Evolutionary conservation across 1,139 yeast species (phyloP), one percentile per base, ranked within the genome.

Genomic region (Sugiyamaella japonica): DNA sequence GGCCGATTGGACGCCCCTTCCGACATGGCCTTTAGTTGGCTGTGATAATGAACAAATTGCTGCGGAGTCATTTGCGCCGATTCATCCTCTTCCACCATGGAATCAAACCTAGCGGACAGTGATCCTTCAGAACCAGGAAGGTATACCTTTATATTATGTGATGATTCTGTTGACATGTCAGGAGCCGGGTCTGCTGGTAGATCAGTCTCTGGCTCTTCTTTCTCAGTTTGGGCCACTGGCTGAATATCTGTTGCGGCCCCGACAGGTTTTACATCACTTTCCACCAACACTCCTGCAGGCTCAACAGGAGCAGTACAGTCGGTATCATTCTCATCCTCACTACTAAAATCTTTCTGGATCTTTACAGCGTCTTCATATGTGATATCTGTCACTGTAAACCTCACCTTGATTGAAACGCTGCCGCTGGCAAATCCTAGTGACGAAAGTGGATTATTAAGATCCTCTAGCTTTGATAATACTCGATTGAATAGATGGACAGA

Each of bases 1-100:
- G 70, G 72, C 6, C 66, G 64, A 16, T 64, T 66, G 20, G 61
- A 42, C 53, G 59, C 48, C 20, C 65, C 53, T 17, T 62, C 61
- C 6, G 66, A 59, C 57, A 61, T 59, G 40, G 54, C 47, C 23
- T 57, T 61, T 52, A 65, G 50, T 45, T 66, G 65, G 45, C 55
- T 55, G 49, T 64, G 64, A 41, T 66, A 66, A n/a, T 56, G 58
- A 53, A 51, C 56, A 56, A 58, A 63, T 53, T 51, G 66, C 31
- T 40, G 58, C 55, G 51, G 53, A 55, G 50, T 62, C 65, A 61
- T 67, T 57, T 60, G 25, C 3, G 25, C 60, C 2, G 44, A 29
- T 16, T 55, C 48, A 7, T 50, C 43, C 43, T 58, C 62, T n/a
- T 37, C 44, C 6, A 25, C 43, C 7, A 29, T 13, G n/a, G 37